Base-by-base conservation (phyloP, 2,329 filamentous ascomycete species). In the Cytospora schulzeri region DNA sequence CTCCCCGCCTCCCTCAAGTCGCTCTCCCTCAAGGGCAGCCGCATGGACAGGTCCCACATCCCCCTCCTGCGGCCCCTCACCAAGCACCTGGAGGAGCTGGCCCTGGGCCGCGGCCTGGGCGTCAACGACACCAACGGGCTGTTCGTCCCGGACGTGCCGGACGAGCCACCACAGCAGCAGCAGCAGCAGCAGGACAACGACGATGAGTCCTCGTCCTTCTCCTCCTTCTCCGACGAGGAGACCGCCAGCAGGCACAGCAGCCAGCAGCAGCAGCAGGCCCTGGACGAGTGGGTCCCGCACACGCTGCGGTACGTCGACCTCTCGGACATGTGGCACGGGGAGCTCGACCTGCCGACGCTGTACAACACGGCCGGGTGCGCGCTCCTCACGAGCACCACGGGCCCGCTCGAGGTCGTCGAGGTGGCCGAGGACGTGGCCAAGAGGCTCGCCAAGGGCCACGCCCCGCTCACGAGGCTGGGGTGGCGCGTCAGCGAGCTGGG, bases 391-490 rank as follows among this genome's bases (percentile, higher is more conserved):
- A 73, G 78, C 7, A 80, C 82, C 58, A 88, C 89, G 19, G 81
- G 84, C 57, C 91, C 91, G 2, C 83, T 95, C 17, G 87, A 91
- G 69, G 91, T 94, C 33, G 81, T 95, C 58, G 91, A 95, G 74
- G 80, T 94, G 31, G 84, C 86, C 57, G 86, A 91, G 68, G 87
- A 90, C 68, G 83, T 89, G 26, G 89, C 88, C 70, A 81, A 83
- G 67, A 83, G 86, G 17, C 81, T 91, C 48, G 83, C 85, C 62
- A 88, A 91, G 73, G 82, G 87, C 7, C 80, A 83, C 65, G 85
- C 82, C 68, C 85, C 84, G n/a, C 80, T 88, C 70, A 75, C 84
- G 72, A 78, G 83, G 38, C 76, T 85, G 57, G 90, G 90, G 22
- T 94, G 91, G 91, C 84, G 83, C 7, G 81, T 89, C 8, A 88